A percentile compares a stretch with the other conserved stretches of the same genome.
phyloP scores from a whole-genome alignment of 257 asterid species.

The Scutellaria barbata region DNA sequence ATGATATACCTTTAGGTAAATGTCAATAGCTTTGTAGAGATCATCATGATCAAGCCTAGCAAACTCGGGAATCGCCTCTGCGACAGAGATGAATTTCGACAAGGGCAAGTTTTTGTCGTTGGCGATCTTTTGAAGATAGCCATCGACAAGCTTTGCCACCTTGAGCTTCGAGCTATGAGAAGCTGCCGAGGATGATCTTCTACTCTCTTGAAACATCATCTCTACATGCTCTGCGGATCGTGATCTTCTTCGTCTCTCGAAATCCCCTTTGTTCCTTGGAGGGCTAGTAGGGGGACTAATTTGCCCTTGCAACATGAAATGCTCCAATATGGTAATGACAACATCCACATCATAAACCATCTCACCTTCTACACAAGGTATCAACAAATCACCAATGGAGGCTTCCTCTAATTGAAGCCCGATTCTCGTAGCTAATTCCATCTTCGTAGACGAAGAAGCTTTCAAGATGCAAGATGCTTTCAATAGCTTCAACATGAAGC shows the following conservation, averaged over 20 bases:
- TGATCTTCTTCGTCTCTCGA: conserved; percentile 62
- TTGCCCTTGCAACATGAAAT: conserved; percentile 74
- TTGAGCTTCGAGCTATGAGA: conserved; percentile 78
- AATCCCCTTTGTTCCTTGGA: conserved; percentile 46
- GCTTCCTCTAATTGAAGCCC: conserved; percentile 87
- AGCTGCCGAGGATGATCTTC: conserved; percentile 85
- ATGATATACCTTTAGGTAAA: conserved; percentile 72
- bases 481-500: conserved; percentile 73
- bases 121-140: conserved; percentile 73
- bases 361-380: conserved; percentile 52
- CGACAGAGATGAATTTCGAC: conserved; percentile 67
- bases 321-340: conserved; percentile 64
- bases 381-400: conserved; percentile 61
- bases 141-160: conserved; percentile 83
- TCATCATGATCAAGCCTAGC: conserved; percentile 87
- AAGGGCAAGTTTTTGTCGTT: conserved; percentile 53
- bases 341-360: conserved; percentile 64
- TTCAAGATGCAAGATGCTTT: conserved; percentile 74
- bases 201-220: conserved; percentile 66
- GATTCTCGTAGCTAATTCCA: conserved; percentile 62
- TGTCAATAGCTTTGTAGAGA: conserved; percentile 87
- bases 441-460: conserved; percentile 72
- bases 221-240: conserved; percentile 74
- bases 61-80: conserved; percentile 73
- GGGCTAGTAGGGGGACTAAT: conserved; percentile 80